Percentiles rank a stretch among this genome's conserved stretches.
These are phyloP conservation scores for Juglanconis sp. DNA, from an alignment of 2,329 filamentous ascomycete species.

Conservation along the genomic window DNA sequence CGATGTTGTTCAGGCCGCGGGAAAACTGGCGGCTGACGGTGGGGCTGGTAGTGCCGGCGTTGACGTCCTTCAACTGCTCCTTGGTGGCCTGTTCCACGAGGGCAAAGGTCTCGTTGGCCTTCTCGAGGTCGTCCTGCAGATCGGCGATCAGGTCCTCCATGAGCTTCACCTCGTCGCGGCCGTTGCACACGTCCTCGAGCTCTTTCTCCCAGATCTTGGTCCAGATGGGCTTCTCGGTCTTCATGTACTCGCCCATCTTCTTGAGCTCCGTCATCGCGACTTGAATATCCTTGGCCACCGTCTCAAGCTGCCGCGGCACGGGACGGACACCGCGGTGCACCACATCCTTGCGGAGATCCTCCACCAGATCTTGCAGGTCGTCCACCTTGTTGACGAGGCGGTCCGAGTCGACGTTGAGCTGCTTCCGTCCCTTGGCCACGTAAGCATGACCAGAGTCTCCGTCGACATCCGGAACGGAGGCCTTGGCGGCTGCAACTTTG, in stretches of 20 bases:
- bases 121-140: constrained; percentile 90
- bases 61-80: constrained; percentile 81
- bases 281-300: constrained; percentile 83
- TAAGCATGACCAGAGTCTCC: constrained; percentile 81
- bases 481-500: constrained; percentile 70
- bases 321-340: constrained; percentile 89
- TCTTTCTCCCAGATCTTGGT: constrained; percentile 99
- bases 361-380: constrained; percentile 93
- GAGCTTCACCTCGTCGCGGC: constrained; percentile 89
- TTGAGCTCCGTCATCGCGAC: constrained; percentile 80
- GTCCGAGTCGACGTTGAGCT: constrained; percentile 82
- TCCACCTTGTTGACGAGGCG: constrained; percentile 88
- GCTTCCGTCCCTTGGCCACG: constrained; percentile 82
- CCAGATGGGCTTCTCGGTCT: constrained; percentile 91
- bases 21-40: constrained; percentile 45
- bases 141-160: constrained; percentile 94
- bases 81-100: constrained; percentile 98
- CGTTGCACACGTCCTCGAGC: constrained; percentile 90
- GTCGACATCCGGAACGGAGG: constrained; percentile 67
- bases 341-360: constrained; percentile 96
- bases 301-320: constrained; percentile 83
- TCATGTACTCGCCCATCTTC: constrained; percentile 90
- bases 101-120: constrained; percentile 88
- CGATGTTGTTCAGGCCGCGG: constrained; percentile 52
- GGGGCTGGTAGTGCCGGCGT: constrained; percentile 50